Evolutionary conservation across 1,284 basidiomycete species (phyloP).

Genomic region (Stygiomarasmius scandens): DNA sequence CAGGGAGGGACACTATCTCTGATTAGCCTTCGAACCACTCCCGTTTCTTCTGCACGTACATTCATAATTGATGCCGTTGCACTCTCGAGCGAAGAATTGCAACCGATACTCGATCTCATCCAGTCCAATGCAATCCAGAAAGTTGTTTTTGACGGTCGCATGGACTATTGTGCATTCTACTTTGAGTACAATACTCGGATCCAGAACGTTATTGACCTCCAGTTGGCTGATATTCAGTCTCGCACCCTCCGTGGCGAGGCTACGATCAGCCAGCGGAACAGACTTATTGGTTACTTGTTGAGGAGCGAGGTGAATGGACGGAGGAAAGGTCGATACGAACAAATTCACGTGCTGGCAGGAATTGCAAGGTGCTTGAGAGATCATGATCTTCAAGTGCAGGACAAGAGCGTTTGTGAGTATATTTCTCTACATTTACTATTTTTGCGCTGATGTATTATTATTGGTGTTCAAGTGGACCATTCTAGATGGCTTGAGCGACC

Average conservation of each 20-base stretch:
- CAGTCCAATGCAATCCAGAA: conserved; percentile 5
- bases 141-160: conserved; percentile 16
- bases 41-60: neutral
- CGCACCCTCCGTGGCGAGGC: conserved; percentile 4
- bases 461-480: neutral
- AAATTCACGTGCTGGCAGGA: neutral
- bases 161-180: conserved; percentile 16
- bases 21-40: neutral
- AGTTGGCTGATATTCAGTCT: conserved; percentile 14
- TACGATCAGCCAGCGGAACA: neutral
- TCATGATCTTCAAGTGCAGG: neutral
- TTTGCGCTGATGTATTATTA: neutral
- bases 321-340: neutral
- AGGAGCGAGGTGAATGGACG: neutral
- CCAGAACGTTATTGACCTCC: conserved; percentile 15
- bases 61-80: conserved; percentile 6
- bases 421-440: neutral
- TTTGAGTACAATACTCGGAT: conserved; percentile 8
- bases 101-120: conserved; percentile 11
- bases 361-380: neutral
- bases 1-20: neutral
- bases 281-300: neutral
- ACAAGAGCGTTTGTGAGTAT: neutral
- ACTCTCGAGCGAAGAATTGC: neutral
- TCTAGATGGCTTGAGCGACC: neutral